Base-by-base conservation (phyloP, 2,329 filamentous ascomycete species). In the Ophiocordyceps camponoti-rufipedis region DNA sequence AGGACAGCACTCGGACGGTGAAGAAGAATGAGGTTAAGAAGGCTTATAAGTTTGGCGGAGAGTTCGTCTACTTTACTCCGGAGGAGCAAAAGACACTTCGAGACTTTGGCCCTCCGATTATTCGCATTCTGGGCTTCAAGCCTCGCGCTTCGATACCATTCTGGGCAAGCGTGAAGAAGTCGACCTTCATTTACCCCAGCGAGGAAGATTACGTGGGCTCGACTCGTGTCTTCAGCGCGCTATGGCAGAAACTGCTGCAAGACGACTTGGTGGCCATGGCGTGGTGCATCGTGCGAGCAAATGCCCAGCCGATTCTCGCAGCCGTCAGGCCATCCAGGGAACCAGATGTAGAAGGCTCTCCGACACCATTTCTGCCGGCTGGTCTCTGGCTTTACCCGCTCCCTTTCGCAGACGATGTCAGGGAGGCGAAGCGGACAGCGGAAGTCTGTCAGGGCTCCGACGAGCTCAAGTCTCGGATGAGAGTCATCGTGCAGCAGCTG, bases 71-170 rank as follows among this genome's bases (percentile, higher is more conserved):
- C 43, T 98, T 98, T 59, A 80, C 80, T 0, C 74, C 80, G 1
- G 87, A 95, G 32, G 89, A 98, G 59, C 78, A 89, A 48, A 81
- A 80, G 47, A 66, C 73, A 18, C 70, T 98, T 48, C 80, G 80
- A 49, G 69, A 85, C 52, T 94, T 94, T 54, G 89, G 88, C 3
- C 72, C 82, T 1, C 85, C 86, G 0, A 70, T 85, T 12, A 82
- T 98, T 47, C 80, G 87, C 5, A 82, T 98, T 51, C 82, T 98
- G 47, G 91, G 91, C 6, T 98, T 98, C 71, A 98, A 96, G 58
- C 78, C 85, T 7, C 69, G 84, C 28, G 75, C 74, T 1, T 67
- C 75, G 54, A 68, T 95, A 2, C 83, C 84, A 0, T 69, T 82
- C 16, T 95, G 89, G 87, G 85, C 86, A 1, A 87, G 85, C 32